A percentile compares a stretch with the other conserved stretches of the same genome.
Evolutionary conservation across 352 stramenopile genomes (phyloP).

Genomic region (Phytopythium delawarense): DNA sequence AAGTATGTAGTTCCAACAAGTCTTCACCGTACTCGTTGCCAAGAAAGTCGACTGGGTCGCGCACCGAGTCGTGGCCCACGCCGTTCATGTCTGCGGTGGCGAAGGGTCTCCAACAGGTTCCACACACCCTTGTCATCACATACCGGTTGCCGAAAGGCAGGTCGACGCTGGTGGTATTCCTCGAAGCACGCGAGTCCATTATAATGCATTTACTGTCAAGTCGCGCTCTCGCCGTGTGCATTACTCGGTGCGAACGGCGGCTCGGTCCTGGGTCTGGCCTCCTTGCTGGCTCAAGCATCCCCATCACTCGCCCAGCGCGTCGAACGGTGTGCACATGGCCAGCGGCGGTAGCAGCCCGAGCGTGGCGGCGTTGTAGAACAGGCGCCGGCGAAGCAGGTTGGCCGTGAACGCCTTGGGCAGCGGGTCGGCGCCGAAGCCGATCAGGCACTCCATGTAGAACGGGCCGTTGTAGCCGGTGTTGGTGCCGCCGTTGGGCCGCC

Average conservation of each 20-base stretch:
- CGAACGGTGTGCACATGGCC: not conserved
- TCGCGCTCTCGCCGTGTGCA: too few relatives aligned
- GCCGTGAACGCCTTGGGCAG: slow-evolving; percentile 28
- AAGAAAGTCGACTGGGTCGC: too few relatives aligned
- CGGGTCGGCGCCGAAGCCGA: slow-evolving; percentile 36
- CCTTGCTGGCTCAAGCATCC: too few relatives aligned
- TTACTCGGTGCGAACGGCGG: too few relatives aligned
- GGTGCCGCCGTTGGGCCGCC: slow-evolving; percentile 11
- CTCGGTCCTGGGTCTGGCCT: too few relatives aligned
- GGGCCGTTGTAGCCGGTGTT: slow-evolving; percentile 5
- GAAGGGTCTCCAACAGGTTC: slow-evolving; percentile 20
- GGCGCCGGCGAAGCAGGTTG: slow-evolving; percentile 29
- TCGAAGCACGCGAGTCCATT: too few relatives aligned
- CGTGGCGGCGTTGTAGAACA: slow-evolving; percentile 20
- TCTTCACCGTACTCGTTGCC: too few relatives aligned
- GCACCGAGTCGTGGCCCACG: slow-evolving; percentile 27
- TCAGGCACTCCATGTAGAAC: slow-evolving; percentile 36
- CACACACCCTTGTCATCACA: slow-evolving; percentile 19
- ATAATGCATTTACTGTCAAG: too few relatives aligned
- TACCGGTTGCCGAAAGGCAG: slow-evolving; percentile 45
- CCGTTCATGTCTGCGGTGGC: slow-evolving; percentile 27
- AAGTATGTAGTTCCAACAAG: too few relatives aligned
- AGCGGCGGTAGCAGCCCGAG: not conserved
- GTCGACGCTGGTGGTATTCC: not conserved
- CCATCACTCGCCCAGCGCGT: not conserved